A percentile compares a stretch with the other conserved stretches of the same genome.
Conservation (phyloP, 78 protist genomes). For the Dictyostelium discoideum region DNA sequence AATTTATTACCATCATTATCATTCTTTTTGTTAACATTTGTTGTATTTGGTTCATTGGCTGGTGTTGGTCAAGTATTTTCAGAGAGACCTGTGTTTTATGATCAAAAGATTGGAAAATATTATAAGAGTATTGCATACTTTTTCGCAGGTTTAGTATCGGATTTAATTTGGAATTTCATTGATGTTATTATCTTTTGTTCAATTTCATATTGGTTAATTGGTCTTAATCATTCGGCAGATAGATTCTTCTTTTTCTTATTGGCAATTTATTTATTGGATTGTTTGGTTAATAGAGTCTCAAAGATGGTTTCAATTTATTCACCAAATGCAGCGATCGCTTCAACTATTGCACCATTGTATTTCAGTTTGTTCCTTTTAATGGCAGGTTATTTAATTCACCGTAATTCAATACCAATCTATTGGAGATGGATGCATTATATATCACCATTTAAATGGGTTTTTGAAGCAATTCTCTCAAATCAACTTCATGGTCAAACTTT, state of each 20-base stretch:
- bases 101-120: conserved; percentile 52
- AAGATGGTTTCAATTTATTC: conserved; percentile 39
- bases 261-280: conserved; percentile 30
- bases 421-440: conserved; percentile 69
- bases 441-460: conserved; percentile 73
- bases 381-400: conserved; percentile 72
- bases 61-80: conserved; percentile 71
- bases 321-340: conserved; percentile 24
- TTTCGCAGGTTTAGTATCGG: conserved; percentile 28
- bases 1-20: conserved; percentile 53
- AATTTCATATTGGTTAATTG: conserved; percentile 74
- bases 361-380: conserved; percentile 37
- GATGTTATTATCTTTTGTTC: conserved; percentile 28
- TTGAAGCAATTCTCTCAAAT: conserved; percentile 48
- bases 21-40: conserved; percentile 65
- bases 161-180: conserved; percentile 46
- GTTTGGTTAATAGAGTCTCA: conserved; percentile 28
- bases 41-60: conserved; percentile 65
- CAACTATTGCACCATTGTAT: conserved; percentile 46
- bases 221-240: not conserved
- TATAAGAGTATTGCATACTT: conserved; percentile 50
- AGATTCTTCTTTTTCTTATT: conserved; percentile 62
- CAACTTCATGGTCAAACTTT: conserved; percentile 27
- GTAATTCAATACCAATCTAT: not conserved
- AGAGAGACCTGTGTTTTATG: conserved; percentile 72